These are phyloP conservation scores for Juncus effusus DNA, from an alignment of 176 grass and related monocot species.

Conservation along the genomic window DNA sequence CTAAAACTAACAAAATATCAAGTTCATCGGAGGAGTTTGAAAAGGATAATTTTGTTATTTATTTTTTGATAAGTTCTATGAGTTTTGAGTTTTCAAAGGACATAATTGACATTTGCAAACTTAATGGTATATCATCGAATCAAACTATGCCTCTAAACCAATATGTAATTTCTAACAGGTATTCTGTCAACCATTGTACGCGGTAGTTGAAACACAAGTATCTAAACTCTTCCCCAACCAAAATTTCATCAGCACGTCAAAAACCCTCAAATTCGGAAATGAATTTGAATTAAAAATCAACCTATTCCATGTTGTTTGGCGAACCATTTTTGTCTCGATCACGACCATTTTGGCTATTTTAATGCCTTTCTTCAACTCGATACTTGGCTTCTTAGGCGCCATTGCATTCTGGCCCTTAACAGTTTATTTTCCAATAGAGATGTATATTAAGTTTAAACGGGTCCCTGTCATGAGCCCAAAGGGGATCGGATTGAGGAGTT, in stretches of 20 bases:
- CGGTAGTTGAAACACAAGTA: slow-evolving; percentile 41
- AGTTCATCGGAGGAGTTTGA: too few species aligned
- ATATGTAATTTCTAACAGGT: slow-evolving; percentile 26
- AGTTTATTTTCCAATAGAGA: slow-evolving; percentile 77
- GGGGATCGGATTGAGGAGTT: slow-evolving; percentile 53
- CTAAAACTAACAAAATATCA: too few species aligned
- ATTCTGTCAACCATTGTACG: slow-evolving; percentile 73
- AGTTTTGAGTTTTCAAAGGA: too few species aligned
- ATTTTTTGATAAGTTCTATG: too few species aligned
- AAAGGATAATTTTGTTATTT: too few species aligned
- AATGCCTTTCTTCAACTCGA: slow-evolving; percentile 90
- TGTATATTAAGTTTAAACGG: slow-evolving; percentile 52
- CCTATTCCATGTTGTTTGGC: slow-evolving; percentile 47
- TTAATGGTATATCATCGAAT: too few species aligned
- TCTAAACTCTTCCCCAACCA: slow-evolving; percentile 7
- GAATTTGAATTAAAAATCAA: slow-evolving; percentile 35
- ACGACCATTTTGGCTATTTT: slow-evolving; percentile 49
- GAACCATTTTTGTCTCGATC: slow-evolving; percentile 55
- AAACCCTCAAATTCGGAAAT: slow-evolving; percentile 26
- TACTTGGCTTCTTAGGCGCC: slow-evolving; percentile 65
- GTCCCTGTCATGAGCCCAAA: slow-evolving; percentile 31
- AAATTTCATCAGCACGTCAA: slow-evolving; percentile 38
- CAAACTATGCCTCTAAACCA: not conserved
- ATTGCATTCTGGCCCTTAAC: slow-evolving; percentile 87
- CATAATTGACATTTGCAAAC: too few species aligned